These are phyloP conservation scores for Aureobasidium uvarum DNA, from an alignment of 2,329 filamentous ascomycete genomes.

Conservation along the genomic window DNA sequence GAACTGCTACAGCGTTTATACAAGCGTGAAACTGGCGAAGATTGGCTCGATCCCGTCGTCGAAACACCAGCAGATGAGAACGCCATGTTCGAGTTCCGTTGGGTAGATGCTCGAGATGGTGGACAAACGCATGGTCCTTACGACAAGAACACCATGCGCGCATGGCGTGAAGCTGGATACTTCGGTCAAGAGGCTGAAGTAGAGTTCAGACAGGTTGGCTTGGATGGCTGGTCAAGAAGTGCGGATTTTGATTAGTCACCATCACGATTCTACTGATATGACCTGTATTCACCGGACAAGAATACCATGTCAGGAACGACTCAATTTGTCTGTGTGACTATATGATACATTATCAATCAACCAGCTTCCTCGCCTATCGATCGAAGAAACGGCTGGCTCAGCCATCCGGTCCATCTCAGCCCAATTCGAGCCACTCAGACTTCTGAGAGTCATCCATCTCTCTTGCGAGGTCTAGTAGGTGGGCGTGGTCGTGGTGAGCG, in stretches of 20 bases:
- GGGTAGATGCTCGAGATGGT: slow-evolving; percentile 83
- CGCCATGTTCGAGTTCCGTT: slow-evolving; percentile 77
- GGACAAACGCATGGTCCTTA: slow-evolving; percentile 82
- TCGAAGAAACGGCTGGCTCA: neutral
- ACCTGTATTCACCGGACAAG: neutral
- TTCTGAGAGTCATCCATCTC: neutral
- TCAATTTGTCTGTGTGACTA: neutral
- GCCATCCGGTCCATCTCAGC: too few species aligned
- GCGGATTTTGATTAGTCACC: slow-evolving; percentile 36
- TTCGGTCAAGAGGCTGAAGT: slow-evolving; percentile 74
- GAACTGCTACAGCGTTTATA: slow-evolving; percentile 83
- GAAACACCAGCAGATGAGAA: slow-evolving; percentile 26
- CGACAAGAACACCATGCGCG: slow-evolving; percentile 78
- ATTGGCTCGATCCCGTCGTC: slow-evolving; percentile 61
- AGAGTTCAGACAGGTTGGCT: slow-evolving; percentile 51
- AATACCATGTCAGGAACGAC: neutral
- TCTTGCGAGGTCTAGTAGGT: neutral
- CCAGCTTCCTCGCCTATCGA: neutral
- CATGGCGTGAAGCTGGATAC: slow-evolving; percentile 89
- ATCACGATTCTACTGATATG: neutral
- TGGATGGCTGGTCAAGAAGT: slow-evolving; percentile 45
- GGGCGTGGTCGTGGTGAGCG: neutral
- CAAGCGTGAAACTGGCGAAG: slow-evolving; percentile 78
- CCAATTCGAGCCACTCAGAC: neutral
- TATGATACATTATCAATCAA: neutral